Evolutionary conservation across 768 basidiomycete species (phyloP), one percentile per base, ranked within the genome.

Genomic region (Tephrocybe sp.): DNA sequence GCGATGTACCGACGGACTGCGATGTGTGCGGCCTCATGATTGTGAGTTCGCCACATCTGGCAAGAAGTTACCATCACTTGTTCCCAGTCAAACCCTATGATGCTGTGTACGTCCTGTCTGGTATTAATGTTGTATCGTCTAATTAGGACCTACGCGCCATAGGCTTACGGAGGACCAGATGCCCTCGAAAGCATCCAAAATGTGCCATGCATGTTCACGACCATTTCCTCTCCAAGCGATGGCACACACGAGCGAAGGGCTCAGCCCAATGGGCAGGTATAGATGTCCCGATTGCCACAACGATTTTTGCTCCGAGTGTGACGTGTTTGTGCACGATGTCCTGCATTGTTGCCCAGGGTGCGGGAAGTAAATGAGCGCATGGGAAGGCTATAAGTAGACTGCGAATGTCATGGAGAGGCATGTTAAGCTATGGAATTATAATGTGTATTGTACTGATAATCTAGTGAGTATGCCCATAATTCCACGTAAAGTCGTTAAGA

Each of bases 1-100:
- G 97, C 76, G 96, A 98, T 62, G 92, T 98, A 5, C 97, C 97
- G 33, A 98, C 96, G 8, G 97, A 98, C 65, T 99, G 97, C 65
- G 89, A 95, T 66, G 87, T 98, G 30, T 99, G 97, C 60, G 92
- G 92, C 7, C 72, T 99, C 58, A 97, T 98, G 89, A 92, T 99
- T 57, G 97, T 99, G 54, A 94, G 90, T 68, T 93, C 93, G 44
- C 96, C 97, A 12, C 97, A 98, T 74, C 77, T 99, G 49, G 97
- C 97, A 32, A 76, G 97, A 60, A 98, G 95, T 62, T 96, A 95
- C 65, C 89, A 94, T 58, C 94, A 95, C 65, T 67, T 99, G 38
- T 98, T 99, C 68, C 97, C 97, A 0, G 97, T 98, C 35, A 91
- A 89, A 60, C 76, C 84, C 2, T 98, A 89, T 66, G 72, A 78